Conservation (phyloP, 1,284 basidiomycete genomes). For the Nidula niveotomentosa region DNA sequence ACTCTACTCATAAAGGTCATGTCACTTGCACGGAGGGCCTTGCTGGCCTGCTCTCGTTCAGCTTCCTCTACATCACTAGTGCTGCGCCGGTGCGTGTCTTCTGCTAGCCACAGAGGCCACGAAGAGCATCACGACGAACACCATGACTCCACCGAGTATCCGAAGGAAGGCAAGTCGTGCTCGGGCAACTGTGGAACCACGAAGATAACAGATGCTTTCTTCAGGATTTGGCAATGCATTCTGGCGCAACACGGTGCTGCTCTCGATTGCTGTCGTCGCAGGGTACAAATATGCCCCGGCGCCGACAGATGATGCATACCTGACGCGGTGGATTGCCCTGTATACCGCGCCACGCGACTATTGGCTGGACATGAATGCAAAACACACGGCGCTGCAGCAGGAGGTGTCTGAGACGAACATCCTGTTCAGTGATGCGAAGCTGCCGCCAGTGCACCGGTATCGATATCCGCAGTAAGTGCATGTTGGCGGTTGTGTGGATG, state of each 20-base stretch:
- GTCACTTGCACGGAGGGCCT: slow-evolving; percentile 24
- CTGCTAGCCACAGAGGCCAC: slow-evolving; percentile 29
- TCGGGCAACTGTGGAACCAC: no score
- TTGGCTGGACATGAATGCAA: slow-evolving; percentile 53
- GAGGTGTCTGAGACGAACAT: slow-evolving; percentile 42
- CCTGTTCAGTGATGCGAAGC: slow-evolving; percentile 48
- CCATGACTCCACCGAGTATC: slow-evolving; percentile 40
- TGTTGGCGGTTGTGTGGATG: background rate
- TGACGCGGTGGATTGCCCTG: slow-evolving; percentile 63
- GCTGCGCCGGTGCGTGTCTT: slow-evolving; percentile 33
- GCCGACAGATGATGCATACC: slow-evolving; percentile 52
- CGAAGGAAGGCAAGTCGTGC: slow-evolving; percentile 52
- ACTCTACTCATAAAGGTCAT: slow-evolving; percentile 11
- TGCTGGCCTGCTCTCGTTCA: slow-evolving; percentile 2
- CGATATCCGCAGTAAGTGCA: slow-evolving; percentile 68
- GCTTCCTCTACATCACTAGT: background rate
- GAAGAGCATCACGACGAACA: slow-evolving; percentile 36
- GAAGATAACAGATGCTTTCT: background rate
- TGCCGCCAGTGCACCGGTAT: slow-evolving; percentile 55
- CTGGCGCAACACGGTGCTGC: slow-evolving; percentile 59
- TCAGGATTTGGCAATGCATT: slow-evolving; percentile 58
- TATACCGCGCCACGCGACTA: slow-evolving; percentile 47
- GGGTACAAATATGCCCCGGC: slow-evolving; percentile 69
- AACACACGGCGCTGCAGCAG: slow-evolving; percentile 52
- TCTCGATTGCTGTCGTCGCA: slow-evolving; percentile 43